These are phyloP conservation scores for Trypanosoma theileri DNA, from an alignment of 208 protist species.

Conservation along the genomic window DNA sequence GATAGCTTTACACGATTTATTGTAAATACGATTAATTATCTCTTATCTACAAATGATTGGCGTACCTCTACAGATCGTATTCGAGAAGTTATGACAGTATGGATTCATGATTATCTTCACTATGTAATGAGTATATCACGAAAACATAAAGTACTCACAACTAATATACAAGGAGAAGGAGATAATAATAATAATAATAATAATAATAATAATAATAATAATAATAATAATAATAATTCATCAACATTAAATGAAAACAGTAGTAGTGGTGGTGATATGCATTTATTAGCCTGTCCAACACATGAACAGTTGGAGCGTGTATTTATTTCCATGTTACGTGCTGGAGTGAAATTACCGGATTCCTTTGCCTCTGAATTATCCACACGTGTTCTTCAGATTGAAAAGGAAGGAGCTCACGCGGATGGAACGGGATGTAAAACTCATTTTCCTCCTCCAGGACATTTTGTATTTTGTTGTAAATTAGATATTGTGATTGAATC, in stretches of 20 bases:
- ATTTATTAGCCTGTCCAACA: not conserved
- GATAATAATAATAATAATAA: not conserved
- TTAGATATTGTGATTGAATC: constrained; percentile 36
- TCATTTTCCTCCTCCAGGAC: constrained; percentile 34
- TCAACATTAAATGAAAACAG: not conserved
- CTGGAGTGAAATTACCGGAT: constrained; percentile 30
- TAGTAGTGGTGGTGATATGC: not conserved
- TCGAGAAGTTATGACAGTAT: constrained; percentile 21
- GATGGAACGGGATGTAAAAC: not conserved
- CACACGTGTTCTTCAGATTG: constrained; percentile 5
- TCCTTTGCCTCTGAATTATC: constrained; percentile 25
- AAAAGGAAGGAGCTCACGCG: constrained; percentile 1
- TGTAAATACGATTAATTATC: constrained; percentile 27
- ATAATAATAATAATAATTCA: not conserved
- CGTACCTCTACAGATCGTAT: constrained; percentile 17
- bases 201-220: constrained; percentile 8
- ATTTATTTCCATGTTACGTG: constrained; percentile 27
- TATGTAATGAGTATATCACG: constrained; percentile 17
- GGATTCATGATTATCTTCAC: constrained; percentile 29
- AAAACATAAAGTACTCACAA: not conserved
- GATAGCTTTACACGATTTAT: constrained; percentile 25
- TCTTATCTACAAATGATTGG: constrained; percentile 29
- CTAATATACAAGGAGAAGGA: not conserved
- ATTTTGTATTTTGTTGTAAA: constrained; percentile 66
- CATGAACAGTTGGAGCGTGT: constrained; percentile 25